Percentiles rank a stretch among this genome's conserved stretches.
Evolutionary conservation across 1,139 yeast species (phyloP).

Genomic region (Sugiyamaella sp.): DNA sequence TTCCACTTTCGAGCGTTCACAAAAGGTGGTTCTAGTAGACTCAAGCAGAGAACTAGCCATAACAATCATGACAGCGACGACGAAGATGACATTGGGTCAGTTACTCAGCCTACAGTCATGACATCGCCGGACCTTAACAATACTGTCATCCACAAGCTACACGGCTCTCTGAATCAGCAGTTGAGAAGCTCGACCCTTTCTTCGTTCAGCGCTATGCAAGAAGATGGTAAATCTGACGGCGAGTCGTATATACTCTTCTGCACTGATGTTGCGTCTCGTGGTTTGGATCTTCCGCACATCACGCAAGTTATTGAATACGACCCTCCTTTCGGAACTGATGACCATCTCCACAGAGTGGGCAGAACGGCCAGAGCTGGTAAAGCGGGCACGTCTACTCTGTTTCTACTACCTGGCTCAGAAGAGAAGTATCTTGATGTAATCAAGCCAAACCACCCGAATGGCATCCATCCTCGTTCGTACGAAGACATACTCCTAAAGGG

Average conservation of each 20-base stretch:
- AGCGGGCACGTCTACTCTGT: constrained; percentile 70
- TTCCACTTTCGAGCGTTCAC: constrained; percentile 82
- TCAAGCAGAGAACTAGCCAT: constrained; percentile 18
- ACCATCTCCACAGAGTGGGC: constrained; percentile 93
- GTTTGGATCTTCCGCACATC: constrained; percentile 76
- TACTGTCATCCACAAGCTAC: constrained; percentile 71
- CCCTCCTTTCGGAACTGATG: constrained; percentile 88
- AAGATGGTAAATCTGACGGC: constrained; percentile 35
- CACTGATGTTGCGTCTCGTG: constrained; percentile 94
- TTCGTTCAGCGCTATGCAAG: constrained; percentile 54
- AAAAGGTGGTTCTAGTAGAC: constrained; percentile 35
- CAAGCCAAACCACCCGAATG: constrained; percentile 64
- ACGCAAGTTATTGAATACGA: constrained; percentile 86
- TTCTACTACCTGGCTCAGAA: constrained; percentile 85
- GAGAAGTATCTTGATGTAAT: constrained; percentile 74
- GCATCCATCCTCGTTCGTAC: constrained; percentile 56
- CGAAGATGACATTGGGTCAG: constrained; percentile 29
- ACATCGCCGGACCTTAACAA: constrained; percentile 58
- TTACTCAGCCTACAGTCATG: constrained; percentile 46
- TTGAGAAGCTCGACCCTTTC: constrained; percentile 75
- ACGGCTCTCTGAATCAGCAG: constrained; percentile 87
- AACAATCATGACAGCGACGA: constrained; percentile 36
- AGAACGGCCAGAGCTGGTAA: constrained; percentile 94
- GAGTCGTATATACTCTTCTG: constrained; percentile 73
- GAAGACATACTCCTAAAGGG: constrained; percentile 57